Percentiles rank a stretch among this genome's conserved stretches.
Conservation (phyloP, 257 asterid species). For the Fraxinus quadrangulata region DNA sequence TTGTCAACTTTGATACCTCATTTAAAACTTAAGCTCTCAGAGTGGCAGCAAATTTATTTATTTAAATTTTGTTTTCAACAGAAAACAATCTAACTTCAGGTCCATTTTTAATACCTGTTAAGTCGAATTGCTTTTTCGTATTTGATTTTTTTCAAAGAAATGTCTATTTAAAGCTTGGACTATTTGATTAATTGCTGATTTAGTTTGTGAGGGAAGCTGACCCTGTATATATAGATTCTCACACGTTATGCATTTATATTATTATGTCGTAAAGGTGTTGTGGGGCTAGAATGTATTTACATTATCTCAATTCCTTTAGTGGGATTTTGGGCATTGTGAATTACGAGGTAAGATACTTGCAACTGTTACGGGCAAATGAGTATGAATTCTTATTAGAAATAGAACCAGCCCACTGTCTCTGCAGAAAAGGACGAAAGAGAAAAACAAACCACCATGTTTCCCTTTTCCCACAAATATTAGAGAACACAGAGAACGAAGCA, state of each 20-base stretch:
- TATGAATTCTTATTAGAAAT: neutral
- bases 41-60: neutral
- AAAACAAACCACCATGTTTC: neutral
- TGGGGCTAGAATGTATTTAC: neutral
- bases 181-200: conserved; percentile 11
- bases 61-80: neutral
- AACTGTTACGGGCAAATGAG: neutral
- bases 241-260: neutral
- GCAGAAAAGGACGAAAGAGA: neutral
- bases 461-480: neutral
- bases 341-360: neutral
- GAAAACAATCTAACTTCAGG: neutral
- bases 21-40: neutral
- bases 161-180: conserved; percentile 11
- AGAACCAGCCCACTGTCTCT: neutral
- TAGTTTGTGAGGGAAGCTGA: conserved; percentile 9
- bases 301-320: neutral
- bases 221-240: neutral
- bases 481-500: neutral
- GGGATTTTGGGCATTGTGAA: neutral
- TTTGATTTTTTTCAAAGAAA: neutral
- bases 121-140: conserved; percentile 1
- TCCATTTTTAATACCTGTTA: neutral
- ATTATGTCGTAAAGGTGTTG: too few relatives aligned
- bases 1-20: neutral